Conservation (phyloP, 768 basidiomycete species). For the Mycena chlorophos region DNA sequence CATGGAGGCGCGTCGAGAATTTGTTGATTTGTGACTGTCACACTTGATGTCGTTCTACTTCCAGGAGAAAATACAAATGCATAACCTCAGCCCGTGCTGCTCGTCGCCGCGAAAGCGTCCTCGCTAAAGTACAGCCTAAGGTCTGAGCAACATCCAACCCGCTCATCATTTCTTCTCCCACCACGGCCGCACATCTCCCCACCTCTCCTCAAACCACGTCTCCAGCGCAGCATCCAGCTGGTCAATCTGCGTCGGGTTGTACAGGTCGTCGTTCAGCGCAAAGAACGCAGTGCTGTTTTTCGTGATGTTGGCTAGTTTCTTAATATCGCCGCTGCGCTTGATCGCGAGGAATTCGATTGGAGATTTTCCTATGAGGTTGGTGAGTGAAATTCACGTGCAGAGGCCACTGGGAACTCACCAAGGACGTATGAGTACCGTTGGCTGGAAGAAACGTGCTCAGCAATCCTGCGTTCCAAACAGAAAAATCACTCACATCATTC, state of each 20-base stretch:
- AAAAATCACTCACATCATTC: constrained; percentile 7
- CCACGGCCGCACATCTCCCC: constrained; percentile 16
- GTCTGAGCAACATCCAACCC: no score
- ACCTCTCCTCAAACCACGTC: constrained; percentile 13
- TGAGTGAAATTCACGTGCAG: background rate
- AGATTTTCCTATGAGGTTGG: constrained; percentile 4
- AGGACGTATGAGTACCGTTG: constrained; percentile 20
- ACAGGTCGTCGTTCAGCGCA: constrained; percentile 20
- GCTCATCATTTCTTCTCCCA: no score
- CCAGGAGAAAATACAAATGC: no score
- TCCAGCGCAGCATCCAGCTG: constrained; percentile 2
- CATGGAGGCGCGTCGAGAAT: no score
- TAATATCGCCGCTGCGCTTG: constrained; percentile 1
- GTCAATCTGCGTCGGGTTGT: background rate
- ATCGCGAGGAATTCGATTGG: constrained; percentile 11
- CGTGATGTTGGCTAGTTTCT: constrained; percentile 1
- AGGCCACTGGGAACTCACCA: background rate
- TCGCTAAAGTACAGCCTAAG: no score
- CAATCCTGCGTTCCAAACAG: background rate
- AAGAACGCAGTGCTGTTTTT: constrained; percentile 13
- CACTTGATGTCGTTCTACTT: no score
- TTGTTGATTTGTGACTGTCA: no score
- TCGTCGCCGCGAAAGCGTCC: no score
- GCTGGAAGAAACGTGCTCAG: background rate
- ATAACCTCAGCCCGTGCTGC: no score